Evolutionary conservation across 768 basidiomycete genomes (phyloP).

Genomic region (Mycena belliarum): DNA sequence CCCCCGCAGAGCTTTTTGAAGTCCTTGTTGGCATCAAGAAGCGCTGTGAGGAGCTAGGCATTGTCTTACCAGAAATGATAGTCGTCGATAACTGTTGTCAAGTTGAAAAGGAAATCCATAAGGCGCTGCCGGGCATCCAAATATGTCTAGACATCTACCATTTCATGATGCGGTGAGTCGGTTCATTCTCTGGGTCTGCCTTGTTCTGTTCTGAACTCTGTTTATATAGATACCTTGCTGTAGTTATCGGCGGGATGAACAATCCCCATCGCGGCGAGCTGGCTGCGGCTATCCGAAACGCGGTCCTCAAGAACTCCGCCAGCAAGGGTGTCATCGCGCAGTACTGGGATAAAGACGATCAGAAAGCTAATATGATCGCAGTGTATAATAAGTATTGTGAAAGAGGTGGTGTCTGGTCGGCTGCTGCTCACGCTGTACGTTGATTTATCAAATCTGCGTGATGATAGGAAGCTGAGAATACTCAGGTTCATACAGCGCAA

Average conservation of each 20-base stretch:
- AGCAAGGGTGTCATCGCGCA: background rate
- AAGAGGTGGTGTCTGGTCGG: constrained; percentile 3
- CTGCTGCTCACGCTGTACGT: background rate
- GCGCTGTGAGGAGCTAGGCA: no score
- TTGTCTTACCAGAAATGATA: no score
- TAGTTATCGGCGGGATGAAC: background rate
- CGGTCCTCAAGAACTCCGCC: background rate
- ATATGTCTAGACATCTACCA: constrained; percentile 12
- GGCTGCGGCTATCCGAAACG: background rate
- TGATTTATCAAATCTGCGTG: background rate
- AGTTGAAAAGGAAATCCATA: background rate
- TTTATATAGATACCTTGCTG: background rate
- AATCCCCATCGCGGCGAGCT: background rate
- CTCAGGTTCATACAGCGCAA: constrained; percentile 8
- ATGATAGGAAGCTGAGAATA: background rate
- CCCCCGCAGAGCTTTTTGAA: no score
- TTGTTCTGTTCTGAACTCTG: background rate
- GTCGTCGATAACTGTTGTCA: no score
- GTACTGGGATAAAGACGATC: background rate
- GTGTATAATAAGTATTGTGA: background rate
- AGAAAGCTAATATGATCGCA: background rate
- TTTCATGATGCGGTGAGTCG: constrained; percentile 9
- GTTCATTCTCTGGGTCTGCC: no score
- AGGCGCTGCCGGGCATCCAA: background rate
- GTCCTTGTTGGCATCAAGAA: no score